Evolutionary conservation across 805 yeast species (phyloP), one percentile per base, ranked within the genome.

Genomic region (Saccharomycopsis capsularis): DNA sequence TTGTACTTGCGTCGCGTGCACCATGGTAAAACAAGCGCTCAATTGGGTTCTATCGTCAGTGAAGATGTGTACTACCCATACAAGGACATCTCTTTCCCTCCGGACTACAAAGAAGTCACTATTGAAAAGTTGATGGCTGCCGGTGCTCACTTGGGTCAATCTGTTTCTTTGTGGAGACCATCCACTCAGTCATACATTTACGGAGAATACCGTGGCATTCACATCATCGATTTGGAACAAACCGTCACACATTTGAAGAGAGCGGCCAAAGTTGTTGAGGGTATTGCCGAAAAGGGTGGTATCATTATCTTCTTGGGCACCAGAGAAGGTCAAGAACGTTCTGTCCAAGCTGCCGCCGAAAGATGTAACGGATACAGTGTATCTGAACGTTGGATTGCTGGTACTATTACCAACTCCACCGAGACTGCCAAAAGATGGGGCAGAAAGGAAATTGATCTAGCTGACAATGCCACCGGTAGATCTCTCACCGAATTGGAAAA

Each of bases 81-180:
- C 60, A 71, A 75, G 53, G 85, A 85, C 52, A 69, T 82, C 27
- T 69, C 71, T 40, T 66, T 70, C 22, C 95, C 96, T 16, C 68
- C 75, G 32, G 58, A 70, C 13, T 69, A 79, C 21, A 65, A 74
- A 21, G 78, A 85, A 49, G 62, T 86, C 11, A 74, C 91, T 2
- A 70, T 89, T 34, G 47, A 87, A 27, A 79, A 79, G 50, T 72
- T 93, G 46, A 64, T 91, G 65, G 91, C 96, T 3, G 87, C 97
- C 0, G 97, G 96, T 46, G 91, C 91, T 41, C 99, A 93, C 65
- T 70, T 93, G 57, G 99, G 99, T 25, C 97, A 91, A 58, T 76
- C 95, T n/a, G 82, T 79, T 32, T 71, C 83, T 2, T 70, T 82
- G 53, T 84, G 82, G 78, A 79, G 95, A 57, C 80, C 89, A 7